phyloP scores from a whole-genome alignment of 192 early-diverging fungal genomes.

The Linnemannia zychae region DNA sequence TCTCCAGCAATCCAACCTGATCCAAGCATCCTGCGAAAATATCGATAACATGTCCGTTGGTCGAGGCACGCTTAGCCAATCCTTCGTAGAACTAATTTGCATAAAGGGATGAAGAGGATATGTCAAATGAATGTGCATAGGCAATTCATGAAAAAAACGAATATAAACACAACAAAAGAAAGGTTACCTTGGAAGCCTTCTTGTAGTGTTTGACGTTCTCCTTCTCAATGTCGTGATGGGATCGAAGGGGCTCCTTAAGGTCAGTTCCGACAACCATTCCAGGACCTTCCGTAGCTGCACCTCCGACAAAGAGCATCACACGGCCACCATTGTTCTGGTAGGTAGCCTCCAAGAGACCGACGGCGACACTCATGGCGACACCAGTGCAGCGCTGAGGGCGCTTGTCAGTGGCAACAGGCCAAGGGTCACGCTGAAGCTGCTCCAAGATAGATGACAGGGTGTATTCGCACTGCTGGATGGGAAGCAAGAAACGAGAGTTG shows the following conservation, averaged over 20 bases:
- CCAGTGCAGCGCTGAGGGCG: conserved; percentile 96
- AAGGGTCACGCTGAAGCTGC: conserved; percentile 97
- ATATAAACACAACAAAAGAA: not conserved
- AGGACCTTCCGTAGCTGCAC: conserved; percentile 95
- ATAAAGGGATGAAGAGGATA: not conserved
- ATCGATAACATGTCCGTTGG: conserved; percentile 93
- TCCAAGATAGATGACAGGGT: conserved; percentile 95
- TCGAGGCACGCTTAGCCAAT: conserved; percentile 88
- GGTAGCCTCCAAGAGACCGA: conserved; percentile 93
- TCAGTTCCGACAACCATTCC: conserved; percentile 96
- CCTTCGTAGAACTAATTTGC: conserved; percentile 86
- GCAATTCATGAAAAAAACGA: conserved; percentile 6
- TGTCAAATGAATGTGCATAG: not conserved
- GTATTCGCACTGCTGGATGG: conserved; percentile 97
- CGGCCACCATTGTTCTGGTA: conserved; percentile 94
- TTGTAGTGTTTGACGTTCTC: conserved; percentile 94
- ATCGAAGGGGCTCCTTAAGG: conserved; percentile 94
- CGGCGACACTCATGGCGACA: conserved; percentile 93
- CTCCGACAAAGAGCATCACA: conserved; percentile 95
- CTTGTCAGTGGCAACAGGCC: conserved; percentile 94
- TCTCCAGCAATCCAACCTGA: conserved; percentile 97
- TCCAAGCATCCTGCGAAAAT: conserved; percentile 98
- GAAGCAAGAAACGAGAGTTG: conserved; percentile 84
- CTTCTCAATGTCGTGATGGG: conserved; percentile 98
- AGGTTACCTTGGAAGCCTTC: conserved; percentile 86